These are phyloP conservation scores for Pestalotiopsis fici DNA, from an alignment of 2,329 filamentous ascomycete species.

Conservation along the genomic window DNA sequence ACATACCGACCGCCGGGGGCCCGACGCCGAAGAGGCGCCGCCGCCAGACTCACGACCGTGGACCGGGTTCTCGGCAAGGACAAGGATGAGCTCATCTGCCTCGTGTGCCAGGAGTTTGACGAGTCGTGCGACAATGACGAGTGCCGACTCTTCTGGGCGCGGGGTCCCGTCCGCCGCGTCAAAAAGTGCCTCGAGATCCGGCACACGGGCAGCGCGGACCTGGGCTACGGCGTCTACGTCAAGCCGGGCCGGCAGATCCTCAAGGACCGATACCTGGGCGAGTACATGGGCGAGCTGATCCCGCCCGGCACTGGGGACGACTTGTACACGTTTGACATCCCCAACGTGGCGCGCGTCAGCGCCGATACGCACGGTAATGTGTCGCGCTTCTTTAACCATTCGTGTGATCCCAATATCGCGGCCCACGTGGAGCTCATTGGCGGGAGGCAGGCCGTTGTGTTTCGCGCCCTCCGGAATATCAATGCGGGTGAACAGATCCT, in stretches of 20 bases:
- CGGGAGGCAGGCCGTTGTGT: not conserved
- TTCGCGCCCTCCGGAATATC: not conserved
- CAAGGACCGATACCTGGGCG: not conserved
- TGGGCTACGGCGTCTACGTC: not conserved
- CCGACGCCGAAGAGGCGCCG: no score
- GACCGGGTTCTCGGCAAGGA: not conserved
- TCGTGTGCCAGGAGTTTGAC: not conserved
- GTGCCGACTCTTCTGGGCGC: not conserved
- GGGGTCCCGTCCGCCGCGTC: not conserved
- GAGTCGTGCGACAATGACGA: not conserved
- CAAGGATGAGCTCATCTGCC: not conserved
- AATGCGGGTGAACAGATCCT: not conserved
- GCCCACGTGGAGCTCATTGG: not conserved
- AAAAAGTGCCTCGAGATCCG: not conserved
- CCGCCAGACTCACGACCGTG: not conserved
- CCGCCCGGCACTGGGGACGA: not conserved
- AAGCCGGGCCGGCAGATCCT: not conserved
- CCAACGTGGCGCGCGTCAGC: not conserved
- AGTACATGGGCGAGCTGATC: not conserved
- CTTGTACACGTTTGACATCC: not conserved
- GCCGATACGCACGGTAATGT: not conserved
- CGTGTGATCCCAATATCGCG: not conserved
- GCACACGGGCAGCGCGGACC: not conserved
- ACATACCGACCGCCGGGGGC: no score
- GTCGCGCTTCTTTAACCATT: not conserved